Evolutionary conservation across 768 basidiomycete species (phyloP).

Genomic region (Erythrobasidium yunnanense): DNA sequence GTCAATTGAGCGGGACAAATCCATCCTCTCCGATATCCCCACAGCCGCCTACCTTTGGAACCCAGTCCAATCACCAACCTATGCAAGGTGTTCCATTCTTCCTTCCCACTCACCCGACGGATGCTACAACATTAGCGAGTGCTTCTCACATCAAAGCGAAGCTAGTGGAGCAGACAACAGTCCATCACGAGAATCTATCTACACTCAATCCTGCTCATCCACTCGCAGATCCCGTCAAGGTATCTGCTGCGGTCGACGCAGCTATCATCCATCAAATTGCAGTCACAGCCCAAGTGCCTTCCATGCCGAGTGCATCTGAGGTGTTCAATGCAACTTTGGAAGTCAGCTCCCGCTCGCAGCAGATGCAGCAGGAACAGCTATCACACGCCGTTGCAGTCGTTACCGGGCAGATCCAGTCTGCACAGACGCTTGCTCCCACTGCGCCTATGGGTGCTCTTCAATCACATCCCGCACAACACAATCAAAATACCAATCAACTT

Average conservation of each 20-base stretch:
- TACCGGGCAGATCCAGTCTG: not conserved
- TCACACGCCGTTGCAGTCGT: conserved; percentile 12
- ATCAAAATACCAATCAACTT: conserved; percentile 1
- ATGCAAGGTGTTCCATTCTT: conserved; percentile 11
- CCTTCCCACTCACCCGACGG: conserved; percentile 14
- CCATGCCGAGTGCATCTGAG: conserved; percentile 12
- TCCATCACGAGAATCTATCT: conserved; percentile 24
- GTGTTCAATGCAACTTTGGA: conserved; percentile 24
- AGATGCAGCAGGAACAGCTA: conserved; percentile 22
- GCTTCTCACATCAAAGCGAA: conserved; percentile 20
- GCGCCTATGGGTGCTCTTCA: no score
- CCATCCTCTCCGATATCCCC: conserved; percentile 11
- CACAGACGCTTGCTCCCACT: no score
- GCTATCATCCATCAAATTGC: conserved; percentile 16
- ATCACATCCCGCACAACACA: not conserved
- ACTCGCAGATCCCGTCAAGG: conserved; percentile 2
- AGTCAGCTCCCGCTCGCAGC: conserved; percentile 15
- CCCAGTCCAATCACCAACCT: not conserved
- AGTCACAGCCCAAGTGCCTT: not conserved
- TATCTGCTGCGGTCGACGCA: conserved; percentile 1
- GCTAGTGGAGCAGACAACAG: conserved; percentile 15
- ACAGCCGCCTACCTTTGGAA: not conserved
- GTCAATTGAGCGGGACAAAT: not conserved
- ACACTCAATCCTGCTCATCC: conserved; percentile 19
- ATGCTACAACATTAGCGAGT: conserved; percentile 9